phyloP scores from a whole-genome alignment of 768 basidiomycete species.

The Sporobolomyces phaffii region DNA sequence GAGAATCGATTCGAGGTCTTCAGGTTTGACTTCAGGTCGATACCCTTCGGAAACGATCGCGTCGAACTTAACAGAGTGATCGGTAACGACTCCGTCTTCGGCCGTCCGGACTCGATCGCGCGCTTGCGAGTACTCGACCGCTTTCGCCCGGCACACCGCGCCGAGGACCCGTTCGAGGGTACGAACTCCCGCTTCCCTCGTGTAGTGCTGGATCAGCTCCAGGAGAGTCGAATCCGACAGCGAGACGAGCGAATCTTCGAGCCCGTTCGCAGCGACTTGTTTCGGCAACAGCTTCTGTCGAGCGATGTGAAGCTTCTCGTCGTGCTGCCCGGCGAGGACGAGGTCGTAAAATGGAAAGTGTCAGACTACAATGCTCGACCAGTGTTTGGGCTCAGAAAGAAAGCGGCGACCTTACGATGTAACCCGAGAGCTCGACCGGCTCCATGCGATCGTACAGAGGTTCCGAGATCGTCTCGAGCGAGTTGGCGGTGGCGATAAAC shows the following conservation, averaged over 20 bases:
- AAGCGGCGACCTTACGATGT: too few species aligned
- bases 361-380: too few species aligned
- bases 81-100: too few species aligned
- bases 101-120: constrained; percentile 3
- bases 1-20: constrained; percentile 74
- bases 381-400: too few species aligned
- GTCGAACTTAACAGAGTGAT: background rate
- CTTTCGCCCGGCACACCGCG: constrained; percentile 80
- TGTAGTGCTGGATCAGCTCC: constrained; percentile 62
- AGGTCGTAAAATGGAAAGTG: too few species aligned
- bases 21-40: constrained; percentile 57
- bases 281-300: constrained; percentile 81
- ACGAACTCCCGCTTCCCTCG: constrained; percentile 88
- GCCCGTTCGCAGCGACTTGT: constrained; percentile 71
- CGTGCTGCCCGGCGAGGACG: constrained; percentile 46
- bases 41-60: constrained; percentile 50
- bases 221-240: constrained; percentile 63
- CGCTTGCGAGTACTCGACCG: constrained; percentile 79
- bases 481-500: constrained; percentile 89
- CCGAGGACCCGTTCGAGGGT: constrained; percentile 80
- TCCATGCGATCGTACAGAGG: constrained; percentile 87
- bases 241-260: constrained; percentile 57
- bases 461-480: constrained; percentile 77
- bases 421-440: constrained; percentile 67
- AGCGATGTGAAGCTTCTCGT: constrained; percentile 87